Evolutionary conservation across 2,329 filamentous ascomycete genomes (phyloP).

Genomic region (Tetracladium maxilliforme): DNA sequence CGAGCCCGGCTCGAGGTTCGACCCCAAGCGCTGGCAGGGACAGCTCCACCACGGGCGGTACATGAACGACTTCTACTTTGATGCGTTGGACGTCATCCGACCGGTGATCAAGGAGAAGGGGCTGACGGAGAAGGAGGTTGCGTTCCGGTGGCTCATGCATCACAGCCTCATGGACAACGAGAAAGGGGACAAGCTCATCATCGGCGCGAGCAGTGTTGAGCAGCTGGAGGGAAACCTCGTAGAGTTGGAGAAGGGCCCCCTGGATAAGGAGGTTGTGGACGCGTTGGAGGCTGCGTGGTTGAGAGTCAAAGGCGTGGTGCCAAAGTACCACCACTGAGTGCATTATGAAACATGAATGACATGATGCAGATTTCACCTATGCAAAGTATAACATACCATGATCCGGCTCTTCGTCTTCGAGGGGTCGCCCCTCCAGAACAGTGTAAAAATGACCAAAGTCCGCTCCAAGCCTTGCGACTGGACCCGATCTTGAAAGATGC

Average conservation of each 20-base stretch:
- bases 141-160: constrained; percentile 59
- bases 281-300: constrained; percentile 21
- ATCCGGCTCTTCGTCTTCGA: too few relatives aligned
- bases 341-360: too few relatives aligned
- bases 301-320: constrained; percentile 12
- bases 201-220: constrained; percentile 40
- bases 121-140: constrained; percentile 47
- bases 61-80: constrained; percentile 24
- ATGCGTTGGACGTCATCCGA: constrained; percentile 23
- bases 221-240: constrained; percentile 44
- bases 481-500: too few relatives aligned
- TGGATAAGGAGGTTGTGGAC: constrained; percentile 40
- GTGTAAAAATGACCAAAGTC: too few relatives aligned
- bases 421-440: too few relatives aligned
- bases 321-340: constrained; percentile 17
- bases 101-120: constrained; percentile 18
- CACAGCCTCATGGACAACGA: constrained; percentile 45
- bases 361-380: too few relatives aligned
- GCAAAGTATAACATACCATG: too few relatives aligned
- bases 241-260: constrained; percentile 50
- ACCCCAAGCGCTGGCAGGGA: constrained; percentile 22
- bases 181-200: constrained; percentile 41
- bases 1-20: constrained; percentile 17
- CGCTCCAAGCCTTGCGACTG: too few relatives aligned
- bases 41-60: constrained; percentile 19